These are phyloP conservation scores for Streptanthus diversifolius DNA, from an alignment of 345 rosid genomes.

Conservation along the genomic window DNA sequence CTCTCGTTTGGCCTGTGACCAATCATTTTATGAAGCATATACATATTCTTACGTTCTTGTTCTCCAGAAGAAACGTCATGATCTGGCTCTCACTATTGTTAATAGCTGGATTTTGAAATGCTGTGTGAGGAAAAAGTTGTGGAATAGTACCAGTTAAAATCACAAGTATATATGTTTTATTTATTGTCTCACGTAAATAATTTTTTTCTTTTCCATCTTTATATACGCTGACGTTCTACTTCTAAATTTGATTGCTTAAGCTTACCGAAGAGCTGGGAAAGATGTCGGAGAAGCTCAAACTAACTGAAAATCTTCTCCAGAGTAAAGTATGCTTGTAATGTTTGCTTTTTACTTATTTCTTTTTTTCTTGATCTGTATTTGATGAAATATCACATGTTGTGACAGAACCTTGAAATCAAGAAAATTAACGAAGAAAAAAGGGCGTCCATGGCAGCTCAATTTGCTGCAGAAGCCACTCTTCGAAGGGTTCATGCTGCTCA, in stretches of 20 bases:
- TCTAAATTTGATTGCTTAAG: slow-evolving; percentile 40
- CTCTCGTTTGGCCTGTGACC: not conserved
- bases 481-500: slow-evolving; percentile 99
- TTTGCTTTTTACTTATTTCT: not conserved
- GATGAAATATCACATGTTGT: slow-evolving; percentile 12
- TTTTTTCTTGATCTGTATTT: not conserved
- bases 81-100: not conserved
- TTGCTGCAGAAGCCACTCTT: slow-evolving; percentile 99
- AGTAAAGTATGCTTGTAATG: slow-evolving; percentile 55
- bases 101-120: not conserved
- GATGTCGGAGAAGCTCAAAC: slow-evolving; percentile 93
- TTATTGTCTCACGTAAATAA: not conserved
- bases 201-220: not conserved
- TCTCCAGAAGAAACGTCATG: not conserved
- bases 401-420: slow-evolving; percentile 94
- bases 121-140: not conserved
- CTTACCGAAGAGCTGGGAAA: slow-evolving; percentile 87
- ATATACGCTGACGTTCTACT: slow-evolving; percentile 19
- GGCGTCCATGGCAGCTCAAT: slow-evolving; percentile 99
- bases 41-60: not conserved
- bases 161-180: not conserved
- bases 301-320: slow-evolving; percentile 75
- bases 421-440: slow-evolving; percentile 96
- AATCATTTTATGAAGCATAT: not conserved
- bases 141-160: not conserved